Conservation (phyloP, 23 red algal species). For the Cyanidioschyzon merolae region DNA sequence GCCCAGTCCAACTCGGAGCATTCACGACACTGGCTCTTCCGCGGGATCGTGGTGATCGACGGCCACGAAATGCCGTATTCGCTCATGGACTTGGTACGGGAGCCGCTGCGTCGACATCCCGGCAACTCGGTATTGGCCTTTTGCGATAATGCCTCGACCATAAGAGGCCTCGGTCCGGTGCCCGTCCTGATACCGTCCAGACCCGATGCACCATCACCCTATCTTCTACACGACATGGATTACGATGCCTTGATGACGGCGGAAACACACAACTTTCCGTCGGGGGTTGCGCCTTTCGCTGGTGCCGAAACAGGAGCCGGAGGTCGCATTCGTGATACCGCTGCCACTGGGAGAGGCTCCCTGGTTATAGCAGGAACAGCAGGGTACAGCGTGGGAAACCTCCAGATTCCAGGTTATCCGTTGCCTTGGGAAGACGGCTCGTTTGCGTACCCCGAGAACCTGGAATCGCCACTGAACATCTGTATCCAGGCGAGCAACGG, state of each 20-base stretch:
- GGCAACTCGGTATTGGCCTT: constrained; percentile 91
- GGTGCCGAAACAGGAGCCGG: constrained; percentile 97
- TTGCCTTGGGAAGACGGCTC: constrained; percentile 56
- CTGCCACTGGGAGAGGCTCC: constrained; percentile 86
- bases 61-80: constrained; percentile 26
- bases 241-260: constrained; percentile 83
- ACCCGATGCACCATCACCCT: constrained; percentile 29
- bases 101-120: constrained; percentile 41
- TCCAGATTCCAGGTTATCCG: constrained; percentile 43
- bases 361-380: constrained; percentile 63
- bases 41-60: constrained; percentile 69
- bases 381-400: constrained; percentile 89
- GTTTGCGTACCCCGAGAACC: constrained; percentile 71
- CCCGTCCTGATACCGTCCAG: constrained; percentile 22
- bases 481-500: constrained; percentile 78
- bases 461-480: constrained; percentile 71
- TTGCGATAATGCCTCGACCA: constrained; percentile 94
- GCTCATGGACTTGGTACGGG: constrained; percentile 68
- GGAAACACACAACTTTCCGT: constrained; percentile 99
- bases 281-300: constrained; percentile 90
- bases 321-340: constrained; percentile 86
- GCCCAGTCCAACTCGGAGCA: constrained; percentile 98
- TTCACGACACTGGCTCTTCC: constrained; percentile 99
- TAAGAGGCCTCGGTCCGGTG: constrained; percentile 29
- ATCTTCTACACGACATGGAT: constrained; percentile 12